Conservation (phyloP, 2,329 filamentous ascomycete genomes). For the Trichoderma endophyticum region DNA sequence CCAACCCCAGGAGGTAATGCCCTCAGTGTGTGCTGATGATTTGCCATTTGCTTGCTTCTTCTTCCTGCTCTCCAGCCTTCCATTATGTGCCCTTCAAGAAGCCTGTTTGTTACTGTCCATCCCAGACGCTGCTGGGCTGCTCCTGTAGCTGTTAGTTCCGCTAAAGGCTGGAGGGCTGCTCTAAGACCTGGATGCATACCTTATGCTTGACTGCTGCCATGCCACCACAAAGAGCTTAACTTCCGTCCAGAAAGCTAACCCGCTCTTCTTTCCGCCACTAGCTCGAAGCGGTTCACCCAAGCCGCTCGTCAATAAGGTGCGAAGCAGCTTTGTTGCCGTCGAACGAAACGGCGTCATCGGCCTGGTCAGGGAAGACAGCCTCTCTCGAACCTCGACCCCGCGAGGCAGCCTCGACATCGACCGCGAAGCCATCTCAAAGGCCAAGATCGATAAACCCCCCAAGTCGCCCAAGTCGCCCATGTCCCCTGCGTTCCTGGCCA, state of each 20-base stretch:
- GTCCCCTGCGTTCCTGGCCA: constrained; percentile 27
- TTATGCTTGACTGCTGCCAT: not conserved
- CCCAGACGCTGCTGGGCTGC: constrained; percentile 15
- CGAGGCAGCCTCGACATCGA: constrained; percentile 37
- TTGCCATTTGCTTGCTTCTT: constrained; percentile 3
- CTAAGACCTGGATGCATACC: not conserved
- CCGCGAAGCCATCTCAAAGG: constrained; percentile 33
- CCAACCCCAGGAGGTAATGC: constrained; percentile 23
- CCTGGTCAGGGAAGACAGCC: constrained; percentile 41
- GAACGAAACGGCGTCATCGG: constrained; percentile 62
- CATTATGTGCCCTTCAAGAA: constrained; percentile 9
- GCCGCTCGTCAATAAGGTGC: constrained; percentile 72
- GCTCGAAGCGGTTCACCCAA: constrained; percentile 47
- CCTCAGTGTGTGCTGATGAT: constrained; percentile 21
- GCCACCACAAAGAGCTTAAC: not conserved
- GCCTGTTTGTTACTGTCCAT: constrained; percentile 12
- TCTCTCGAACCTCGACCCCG: constrained; percentile 35
- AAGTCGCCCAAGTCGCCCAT: constrained; percentile 28
- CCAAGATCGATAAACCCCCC: constrained; percentile 21
- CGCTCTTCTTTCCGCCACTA: constrained; percentile 26
- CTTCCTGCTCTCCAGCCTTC: constrained; percentile 54
- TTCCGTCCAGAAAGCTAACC: constrained; percentile 19
- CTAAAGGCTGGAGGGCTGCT: constrained; percentile 1
- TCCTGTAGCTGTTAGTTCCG: constrained; percentile 15
- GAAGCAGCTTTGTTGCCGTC: constrained; percentile 71